A percentile compares a stretch with the other conserved stretches of the same genome.
These are phyloP conservation scores for Salinomyces thailandicus DNA, from an alignment of 2,329 filamentous ascomycete genomes.

Conservation along the genomic window DNA sequence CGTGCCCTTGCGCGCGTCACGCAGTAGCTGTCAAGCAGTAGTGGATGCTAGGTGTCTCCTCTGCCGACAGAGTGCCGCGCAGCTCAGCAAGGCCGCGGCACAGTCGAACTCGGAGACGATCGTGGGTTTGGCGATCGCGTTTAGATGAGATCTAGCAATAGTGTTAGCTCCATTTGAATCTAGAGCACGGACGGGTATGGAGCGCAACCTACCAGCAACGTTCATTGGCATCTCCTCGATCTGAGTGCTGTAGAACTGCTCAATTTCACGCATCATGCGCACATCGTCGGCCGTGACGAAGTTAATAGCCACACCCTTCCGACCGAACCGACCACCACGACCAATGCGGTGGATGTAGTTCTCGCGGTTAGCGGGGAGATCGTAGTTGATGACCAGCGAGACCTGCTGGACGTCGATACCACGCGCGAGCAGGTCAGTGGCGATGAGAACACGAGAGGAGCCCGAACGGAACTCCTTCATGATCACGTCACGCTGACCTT, in stretches of 20 bases:
- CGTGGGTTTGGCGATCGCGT: conserved; percentile 9
- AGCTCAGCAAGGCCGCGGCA: conserved; percentile 9
- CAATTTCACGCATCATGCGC: conserved; percentile 99
- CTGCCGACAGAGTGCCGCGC: not conserved
- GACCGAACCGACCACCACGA: conserved; percentile 98
- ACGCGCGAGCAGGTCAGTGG: conserved; percentile 94
- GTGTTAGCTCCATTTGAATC: not conserved
- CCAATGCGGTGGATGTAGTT: conserved; percentile 99
- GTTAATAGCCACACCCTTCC: conserved; percentile 99
- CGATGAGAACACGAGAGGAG: conserved; percentile 95
- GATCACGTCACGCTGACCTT: conserved; percentile 93
- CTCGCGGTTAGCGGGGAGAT: conserved; percentile 95
- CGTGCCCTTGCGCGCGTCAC: conserved; percentile 1
- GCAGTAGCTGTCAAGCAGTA: conserved; percentile 4
- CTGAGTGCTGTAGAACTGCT: conserved; percentile 99
- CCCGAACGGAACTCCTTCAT: conserved; percentile 99
- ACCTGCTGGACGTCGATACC: conserved; percentile 99
- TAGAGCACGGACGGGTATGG: not conserved
- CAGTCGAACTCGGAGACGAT: conserved; percentile 15
- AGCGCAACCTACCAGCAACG: conserved; percentile 48
- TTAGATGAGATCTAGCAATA: conserved; percentile 30
- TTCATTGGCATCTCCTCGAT: conserved; percentile 99
- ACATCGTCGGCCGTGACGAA: conserved; percentile 99
- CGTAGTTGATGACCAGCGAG: conserved; percentile 99
- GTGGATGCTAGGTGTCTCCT: not conserved